Evolutionary conservation across 495 filamentous ascomycete genomes (phyloP), one percentile per base, ranked within the genome.

Genomic region (Penicillium paxilli): DNA sequence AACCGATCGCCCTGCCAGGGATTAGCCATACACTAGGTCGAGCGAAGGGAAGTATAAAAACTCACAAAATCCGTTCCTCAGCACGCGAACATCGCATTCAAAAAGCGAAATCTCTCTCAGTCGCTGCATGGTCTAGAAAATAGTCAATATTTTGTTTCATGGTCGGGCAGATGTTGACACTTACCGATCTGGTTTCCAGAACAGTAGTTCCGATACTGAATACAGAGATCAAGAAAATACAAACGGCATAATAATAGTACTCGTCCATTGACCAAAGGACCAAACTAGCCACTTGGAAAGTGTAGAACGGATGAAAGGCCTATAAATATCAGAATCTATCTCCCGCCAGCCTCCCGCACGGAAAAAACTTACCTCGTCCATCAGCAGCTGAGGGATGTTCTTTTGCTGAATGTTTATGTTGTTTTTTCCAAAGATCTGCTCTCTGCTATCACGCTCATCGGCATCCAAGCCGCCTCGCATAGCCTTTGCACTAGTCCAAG

Each of bases 301-400:
- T 86, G 64, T 98, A 99, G 73, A 99, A 98, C 3, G 95, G 95
- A 64, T 98, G 94, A 66, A 99, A 91, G 4, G 88, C 91, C 87
- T 94, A 17, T 22, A 6, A 19, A 48, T 28, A 25, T 52, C 70
- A 7, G 73, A 65, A 42, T 4, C 3, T 16, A 16, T 38, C 11
- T 19, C 14, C 16, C 8, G 35, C 35, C 16, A 4, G n/a, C 17
- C 8, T n/a, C n/a, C 7, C 14, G 46, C 10, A 19, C 7, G 24
- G 16, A 14, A 14, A 11, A 20, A 19, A 49, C 38, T 16, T 67
- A 93, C 90, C 74, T 98, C 95, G 65, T 98, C 92, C 17, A 96
- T 74, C 20, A 99, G 83, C 44, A 99, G 80, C 58, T 93, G 91
- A 28, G 80, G 77, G 41, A 88, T 72, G 6, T 86, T 86, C 64